Conservation (phyloP, 768 basidiomycete species). For the Rhodotorula sphaerocarpa region DNA sequence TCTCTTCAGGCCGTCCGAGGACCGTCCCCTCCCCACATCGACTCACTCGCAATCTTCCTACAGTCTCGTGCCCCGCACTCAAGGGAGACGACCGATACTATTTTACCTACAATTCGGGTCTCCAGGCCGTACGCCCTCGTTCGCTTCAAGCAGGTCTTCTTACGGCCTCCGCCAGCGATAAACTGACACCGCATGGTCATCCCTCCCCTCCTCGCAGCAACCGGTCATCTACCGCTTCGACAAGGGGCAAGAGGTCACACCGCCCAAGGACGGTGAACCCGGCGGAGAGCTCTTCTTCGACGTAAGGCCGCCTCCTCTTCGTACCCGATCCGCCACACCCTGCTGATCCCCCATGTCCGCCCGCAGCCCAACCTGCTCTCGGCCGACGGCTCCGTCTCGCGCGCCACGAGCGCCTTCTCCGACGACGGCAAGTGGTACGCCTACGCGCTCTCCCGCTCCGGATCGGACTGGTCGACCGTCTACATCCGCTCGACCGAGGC, state of each 20-base stretch:
- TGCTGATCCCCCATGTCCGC: not conserved
- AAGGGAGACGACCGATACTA: conserved; percentile 68
- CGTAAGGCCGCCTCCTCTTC: conserved; percentile 44
- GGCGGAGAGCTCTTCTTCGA: conserved; percentile 72
- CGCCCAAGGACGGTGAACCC: conserved; percentile 41
- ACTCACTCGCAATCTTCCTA: conserved; percentile 40
- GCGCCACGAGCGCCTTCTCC: conserved; percentile 57
- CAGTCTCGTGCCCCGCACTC: conserved; percentile 56
- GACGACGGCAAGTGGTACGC: conserved; percentile 61
- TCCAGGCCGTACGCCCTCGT: conserved; percentile 56
- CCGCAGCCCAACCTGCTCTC: conserved; percentile 62
- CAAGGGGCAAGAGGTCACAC: conserved; percentile 20
- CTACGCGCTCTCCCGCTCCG: conserved; percentile 35
- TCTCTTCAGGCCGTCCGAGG: not conserved
- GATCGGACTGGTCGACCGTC: conserved; percentile 40
- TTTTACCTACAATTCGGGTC: conserved; percentile 56
- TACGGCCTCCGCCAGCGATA: not conserved
- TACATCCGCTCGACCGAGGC: conserved; percentile 54
- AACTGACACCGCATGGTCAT: too few relatives aligned
- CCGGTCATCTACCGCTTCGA: conserved; percentile 56
- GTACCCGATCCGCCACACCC: not conserved
- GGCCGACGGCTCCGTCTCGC: conserved; percentile 62
- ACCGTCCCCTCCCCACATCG: too few relatives aligned
- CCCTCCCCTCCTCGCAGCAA: conserved; percentile 47
- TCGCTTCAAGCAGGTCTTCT: not conserved